Evolutionary conservation across 805 yeast genomes (phyloP).

Genomic region (Spathaspora hagerdaliae): DNA sequence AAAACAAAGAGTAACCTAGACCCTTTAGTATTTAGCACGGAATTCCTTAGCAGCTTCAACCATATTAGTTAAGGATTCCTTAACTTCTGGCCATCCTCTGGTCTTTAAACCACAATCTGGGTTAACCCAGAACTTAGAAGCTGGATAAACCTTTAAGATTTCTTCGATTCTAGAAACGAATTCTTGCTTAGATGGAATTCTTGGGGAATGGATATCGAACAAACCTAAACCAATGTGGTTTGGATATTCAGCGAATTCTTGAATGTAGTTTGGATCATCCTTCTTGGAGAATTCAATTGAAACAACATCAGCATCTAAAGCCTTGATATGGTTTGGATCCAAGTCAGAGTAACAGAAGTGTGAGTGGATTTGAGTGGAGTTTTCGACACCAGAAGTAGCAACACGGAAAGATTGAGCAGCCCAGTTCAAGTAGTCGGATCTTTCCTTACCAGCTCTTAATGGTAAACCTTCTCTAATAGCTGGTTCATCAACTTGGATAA

Average conservation of each 20-base stretch:
- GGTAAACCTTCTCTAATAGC: slow-evolving; percentile 99
- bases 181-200: slow-evolving; percentile 97
- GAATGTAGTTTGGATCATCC: slow-evolving; percentile 97
- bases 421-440: slow-evolving; percentile 95
- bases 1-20: slow-evolving; percentile 1
- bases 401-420: slow-evolving; percentile 99
- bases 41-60: slow-evolving; percentile 97
- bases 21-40: slow-evolving; percentile 43
- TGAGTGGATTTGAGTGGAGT: slow-evolving; percentile 97
- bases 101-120: slow-evolving; percentile 99
- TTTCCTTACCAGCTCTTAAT: slow-evolving; percentile 95
- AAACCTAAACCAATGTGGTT: slow-evolving; percentile 99
- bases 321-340: slow-evolving; percentile 99
- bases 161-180: slow-evolving; percentile 90
- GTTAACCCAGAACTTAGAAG: slow-evolving; percentile 99
- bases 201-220: slow-evolving; percentile 99
- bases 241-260: slow-evolving; percentile 97
- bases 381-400: slow-evolving; percentile 95
- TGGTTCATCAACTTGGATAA: slow-evolving; percentile 99
- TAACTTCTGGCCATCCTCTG: slow-evolving; percentile 99
- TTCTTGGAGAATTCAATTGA: slow-evolving; percentile 99
- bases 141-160: slow-evolving; percentile 95
- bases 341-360: slow-evolving; percentile 99
- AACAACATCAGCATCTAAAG: slow-evolving; percentile 98
- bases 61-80: slow-evolving; percentile 94